Conservation (phyloP, 768 basidiomycete species). For the Boletus bicolor region DNA sequence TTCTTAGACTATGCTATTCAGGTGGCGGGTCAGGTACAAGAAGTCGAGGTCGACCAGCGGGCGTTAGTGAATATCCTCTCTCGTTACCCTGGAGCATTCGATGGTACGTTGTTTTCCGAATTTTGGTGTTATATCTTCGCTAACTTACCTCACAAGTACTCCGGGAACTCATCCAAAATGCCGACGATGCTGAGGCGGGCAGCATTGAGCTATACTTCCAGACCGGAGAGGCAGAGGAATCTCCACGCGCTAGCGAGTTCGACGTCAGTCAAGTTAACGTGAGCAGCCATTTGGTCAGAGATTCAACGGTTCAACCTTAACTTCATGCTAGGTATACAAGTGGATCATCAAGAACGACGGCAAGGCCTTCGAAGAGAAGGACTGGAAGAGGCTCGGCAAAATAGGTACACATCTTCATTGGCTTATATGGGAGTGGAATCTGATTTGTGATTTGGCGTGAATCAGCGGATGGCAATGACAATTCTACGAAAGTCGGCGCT, state of each 20-base stretch:
- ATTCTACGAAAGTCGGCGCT: conserved; percentile 15
- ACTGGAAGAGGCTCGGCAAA: conserved; percentile 15
- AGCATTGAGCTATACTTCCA: conserved; percentile 37
- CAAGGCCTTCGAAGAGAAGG: background rate
- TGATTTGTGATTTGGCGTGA: background rate
- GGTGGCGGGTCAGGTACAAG: background rate
- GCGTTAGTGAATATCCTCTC: conserved; percentile 17
- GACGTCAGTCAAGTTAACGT: background rate
- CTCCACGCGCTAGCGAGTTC: background rate
- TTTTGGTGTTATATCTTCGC: background rate
- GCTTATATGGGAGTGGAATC: background rate
- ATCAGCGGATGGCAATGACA: conserved; percentile 13
- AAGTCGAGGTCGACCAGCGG: conserved; percentile 17
- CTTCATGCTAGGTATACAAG: conserved; percentile 1
- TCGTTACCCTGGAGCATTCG: conserved; percentile 17
- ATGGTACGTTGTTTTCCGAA: background rate
- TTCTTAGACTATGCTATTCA: background rate
- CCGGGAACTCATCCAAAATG: conserved; percentile 56
- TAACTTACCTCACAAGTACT: conserved; percentile 32
- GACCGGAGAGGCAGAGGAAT: conserved; percentile 17
- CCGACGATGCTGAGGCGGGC: conserved; percentile 45
- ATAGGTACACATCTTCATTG: conserved; percentile 7
- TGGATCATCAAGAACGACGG: conserved; percentile 18
- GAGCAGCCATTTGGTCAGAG: background rate
- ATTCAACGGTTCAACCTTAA: background rate